phyloP scores from a whole-genome alignment of 106 monocot species.

The Platanthera zijinensis region DNA sequence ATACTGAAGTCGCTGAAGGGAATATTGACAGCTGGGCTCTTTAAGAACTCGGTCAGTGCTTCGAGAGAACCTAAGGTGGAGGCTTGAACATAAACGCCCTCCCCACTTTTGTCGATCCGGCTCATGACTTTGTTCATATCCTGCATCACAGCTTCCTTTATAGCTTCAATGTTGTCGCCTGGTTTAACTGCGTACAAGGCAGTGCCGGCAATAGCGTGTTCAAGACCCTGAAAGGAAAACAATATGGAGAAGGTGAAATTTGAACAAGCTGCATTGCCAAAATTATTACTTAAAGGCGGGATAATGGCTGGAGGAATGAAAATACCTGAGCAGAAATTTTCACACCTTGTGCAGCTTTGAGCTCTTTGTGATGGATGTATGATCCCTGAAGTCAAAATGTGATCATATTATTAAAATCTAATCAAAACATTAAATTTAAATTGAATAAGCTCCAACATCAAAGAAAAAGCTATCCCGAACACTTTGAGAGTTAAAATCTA shows the following conservation, averaged over 20 bases:
- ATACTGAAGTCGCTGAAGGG: constrained; percentile 87
- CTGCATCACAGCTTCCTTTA: constrained; percentile 73
- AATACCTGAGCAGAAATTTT: constrained; percentile 86
- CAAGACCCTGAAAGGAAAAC: constrained; percentile 22
- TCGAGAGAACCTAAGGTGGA: constrained; percentile 96
- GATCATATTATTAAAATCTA: background rate
- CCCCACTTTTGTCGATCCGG: constrained; percentile 84
- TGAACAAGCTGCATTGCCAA: background rate
- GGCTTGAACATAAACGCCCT: constrained; percentile 96
- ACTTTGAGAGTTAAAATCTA: too few species aligned
- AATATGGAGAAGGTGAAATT: background rate
- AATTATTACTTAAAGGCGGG: background rate
- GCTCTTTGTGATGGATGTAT: constrained; percentile 83
- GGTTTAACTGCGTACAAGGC: constrained; percentile 76
- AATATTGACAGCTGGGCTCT: constrained; percentile 75
- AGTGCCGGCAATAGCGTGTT: constrained; percentile 37
- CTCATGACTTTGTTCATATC: constrained; percentile 81
- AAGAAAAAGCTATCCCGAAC: too few species aligned
- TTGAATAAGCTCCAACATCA: too few species aligned
- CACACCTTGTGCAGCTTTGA: constrained; percentile 92
- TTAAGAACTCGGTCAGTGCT: constrained; percentile 86
- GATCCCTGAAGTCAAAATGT: constrained; percentile 44
- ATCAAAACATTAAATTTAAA: background rate
- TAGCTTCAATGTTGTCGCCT: constrained; percentile 60
- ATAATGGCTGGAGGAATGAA: background rate